Evolutionary conservation across 2,329 filamentous ascomycete genomes (phyloP), one percentile per base, ranked within the genome.

Genomic region (Trichophaea hybrida): DNA sequence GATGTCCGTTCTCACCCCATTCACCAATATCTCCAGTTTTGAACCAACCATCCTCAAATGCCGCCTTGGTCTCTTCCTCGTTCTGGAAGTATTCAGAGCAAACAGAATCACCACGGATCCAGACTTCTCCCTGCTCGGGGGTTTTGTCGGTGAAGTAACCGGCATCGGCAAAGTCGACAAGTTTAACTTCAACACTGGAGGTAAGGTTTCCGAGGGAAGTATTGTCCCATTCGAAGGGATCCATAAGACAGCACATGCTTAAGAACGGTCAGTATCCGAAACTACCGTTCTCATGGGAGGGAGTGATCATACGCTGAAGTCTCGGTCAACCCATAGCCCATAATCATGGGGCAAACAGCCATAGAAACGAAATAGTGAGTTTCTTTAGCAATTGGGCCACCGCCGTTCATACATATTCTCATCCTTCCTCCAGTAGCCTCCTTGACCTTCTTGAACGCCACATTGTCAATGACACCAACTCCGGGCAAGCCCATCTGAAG

Each of bases 21-120:
- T 96, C 87, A 69, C 91, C 91, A 71, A 97, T 93, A 69, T 97
- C 91, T 62, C 91, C 91, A 13, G 89, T 94, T 79, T 86, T 91
- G 80, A 97, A 97, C 93, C 93, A 97, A 54, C 88, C 88, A 69
- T 95, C 93, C 2, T 81, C 72, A 64, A 91, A 79, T 4, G 85
- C 78, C 70, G 85, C 85, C 69, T 78, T 78, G 5, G 88, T 95
- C 75, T 96, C 90, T 68, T 91, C 82, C 13, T 86, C 83, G 71
- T 96, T 87, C 62, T 94, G 78, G 70, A 84, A 90, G 74, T 97
- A 97, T 40, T 83, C 84, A 37, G 78, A 77, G 58, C 87, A 80
- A 50, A 97, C 84, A 62, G 84, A 78, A 55, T 77, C 76, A 56
- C 91, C 93, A 60, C 86, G 84, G 67, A 98, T 85, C 78, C 84